These are phyloP conservation scores for Diaporthe ampelina DNA, from an alignment of 2,329 filamentous ascomycete genomes.

Conservation along the genomic window DNA sequence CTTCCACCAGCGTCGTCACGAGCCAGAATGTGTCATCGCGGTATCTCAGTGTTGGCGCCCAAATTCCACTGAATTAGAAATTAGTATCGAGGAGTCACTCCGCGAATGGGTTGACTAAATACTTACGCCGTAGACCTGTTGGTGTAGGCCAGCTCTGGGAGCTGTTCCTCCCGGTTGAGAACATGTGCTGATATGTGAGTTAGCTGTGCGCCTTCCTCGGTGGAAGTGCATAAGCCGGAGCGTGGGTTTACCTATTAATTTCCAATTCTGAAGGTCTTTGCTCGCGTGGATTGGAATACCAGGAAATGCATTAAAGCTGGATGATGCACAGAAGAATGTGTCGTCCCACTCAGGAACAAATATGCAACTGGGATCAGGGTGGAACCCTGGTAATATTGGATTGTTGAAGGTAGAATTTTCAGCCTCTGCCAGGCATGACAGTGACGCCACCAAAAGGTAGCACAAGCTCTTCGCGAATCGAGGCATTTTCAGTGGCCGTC, in stretches of 20 bases:
- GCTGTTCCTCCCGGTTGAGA: conserved; percentile 52
- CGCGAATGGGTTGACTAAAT: background rate
- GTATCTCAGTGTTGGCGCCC: conserved; percentile 50
- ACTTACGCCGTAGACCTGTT: conserved; percentile 49
- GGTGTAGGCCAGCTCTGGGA: conserved; percentile 50
- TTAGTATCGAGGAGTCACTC: background rate
- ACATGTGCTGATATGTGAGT: conserved; percentile 50
- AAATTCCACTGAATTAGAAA: conserved; percentile 48
- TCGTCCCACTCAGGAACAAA: conserved; percentile 53
- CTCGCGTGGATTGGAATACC: conserved; percentile 61
- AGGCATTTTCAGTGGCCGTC: conserved; percentile 11
- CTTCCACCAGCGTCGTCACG: conserved; percentile 52
- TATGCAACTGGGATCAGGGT: conserved; percentile 59
- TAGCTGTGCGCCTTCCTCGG: background rate
- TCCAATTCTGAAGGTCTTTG: conserved; percentile 59
- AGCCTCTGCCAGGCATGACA: conserved; percentile 2
- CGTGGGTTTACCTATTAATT: conserved; percentile 47
- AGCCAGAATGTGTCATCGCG: conserved; percentile 50
- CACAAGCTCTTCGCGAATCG: background rate
- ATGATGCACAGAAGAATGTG: conserved; percentile 60
- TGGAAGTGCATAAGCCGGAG: too few relatives aligned
- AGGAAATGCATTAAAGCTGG: conserved; percentile 60
- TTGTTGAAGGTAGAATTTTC: conserved; percentile 51
- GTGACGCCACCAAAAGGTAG: background rate
- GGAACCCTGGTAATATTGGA: conserved; percentile 59